Evolutionary conservation across 2,329 filamentous ascomycete genomes (phyloP).

Genomic region (Byssothecium circinans): DNA sequence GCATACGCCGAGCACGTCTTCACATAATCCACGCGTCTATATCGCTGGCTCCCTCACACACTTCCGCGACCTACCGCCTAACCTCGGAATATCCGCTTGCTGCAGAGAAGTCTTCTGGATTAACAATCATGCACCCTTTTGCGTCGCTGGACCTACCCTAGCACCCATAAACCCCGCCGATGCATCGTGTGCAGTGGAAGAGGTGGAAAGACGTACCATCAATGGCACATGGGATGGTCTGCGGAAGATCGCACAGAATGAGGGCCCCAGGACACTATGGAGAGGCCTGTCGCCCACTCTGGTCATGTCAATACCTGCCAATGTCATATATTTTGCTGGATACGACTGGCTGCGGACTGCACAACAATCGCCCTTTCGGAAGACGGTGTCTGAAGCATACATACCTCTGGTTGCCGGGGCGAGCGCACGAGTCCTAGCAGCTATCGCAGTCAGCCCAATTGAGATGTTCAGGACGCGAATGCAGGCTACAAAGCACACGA

Average conservation of each 20-base stretch:
- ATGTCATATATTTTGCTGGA: conserved; percentile 98
- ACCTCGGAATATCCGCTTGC: conserved; percentile 89
- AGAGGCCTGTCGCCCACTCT: conserved; percentile 91
- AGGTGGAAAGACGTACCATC: conserved; percentile 79
- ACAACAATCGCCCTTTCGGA: conserved; percentile 69
- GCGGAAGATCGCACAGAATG: conserved; percentile 91
- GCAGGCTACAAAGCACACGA: conserved; percentile 66
- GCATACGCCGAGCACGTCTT: conserved; percentile 54
- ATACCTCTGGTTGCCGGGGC: conserved; percentile 80
- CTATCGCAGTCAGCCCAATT: conserved; percentile 81
- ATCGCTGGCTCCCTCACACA: conserved; percentile 37
- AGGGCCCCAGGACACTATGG: conserved; percentile 86
- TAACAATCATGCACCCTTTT: conserved; percentile 79
- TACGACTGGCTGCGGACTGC: conserved; percentile 92
- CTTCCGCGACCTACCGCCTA: conserved; percentile 73
- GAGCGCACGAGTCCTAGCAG: conserved; percentile 75
- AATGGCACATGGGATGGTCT: conserved; percentile 90
- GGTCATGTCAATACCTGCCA: conserved; percentile 89
- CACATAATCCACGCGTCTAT: conserved; percentile 44
- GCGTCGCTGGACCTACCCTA: conserved; percentile 67
- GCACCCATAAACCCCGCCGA: conserved; percentile 48
- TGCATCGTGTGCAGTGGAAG: conserved; percentile 81
- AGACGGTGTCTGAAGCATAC: conserved; percentile 61
- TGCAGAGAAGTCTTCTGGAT: conserved; percentile 98
- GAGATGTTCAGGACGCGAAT: conserved; percentile 93